Conservation (phyloP, 106 monocot species). For the Dendrobium catenatum region DNA sequence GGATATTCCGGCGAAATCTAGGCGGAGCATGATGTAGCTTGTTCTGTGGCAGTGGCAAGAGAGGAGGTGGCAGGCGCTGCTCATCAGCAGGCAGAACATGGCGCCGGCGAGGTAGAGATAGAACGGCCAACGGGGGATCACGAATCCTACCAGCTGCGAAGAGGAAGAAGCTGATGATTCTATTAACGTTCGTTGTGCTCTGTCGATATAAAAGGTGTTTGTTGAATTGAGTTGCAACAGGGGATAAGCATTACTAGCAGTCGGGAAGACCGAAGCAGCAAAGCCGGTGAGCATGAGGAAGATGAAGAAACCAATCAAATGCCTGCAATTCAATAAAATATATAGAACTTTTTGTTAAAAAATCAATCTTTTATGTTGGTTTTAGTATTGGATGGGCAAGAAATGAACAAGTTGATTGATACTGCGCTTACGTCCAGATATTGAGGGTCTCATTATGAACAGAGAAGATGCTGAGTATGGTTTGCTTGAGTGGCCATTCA, state of each 20-base stretch:
- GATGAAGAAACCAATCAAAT: constrained; percentile 24
- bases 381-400: too few relatives aligned
- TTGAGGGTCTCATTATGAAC: constrained; percentile 55
- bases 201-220: background rate
- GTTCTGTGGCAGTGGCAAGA: constrained; percentile 12
- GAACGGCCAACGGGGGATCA: constrained; percentile 37
- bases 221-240: background rate
- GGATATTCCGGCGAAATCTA: constrained; percentile 62
- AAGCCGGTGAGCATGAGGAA: constrained; percentile 9
- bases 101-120: constrained; percentile 40
- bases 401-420: too few relatives aligned
- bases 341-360: background rate
- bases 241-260: background rate
- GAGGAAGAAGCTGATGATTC: background rate
- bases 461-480: constrained; percentile 52
- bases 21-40: constrained; percentile 38
- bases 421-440: constrained; percentile 38
- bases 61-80: constrained; percentile 63
- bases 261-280: background rate
- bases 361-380: background rate
- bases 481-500: constrained; percentile 47
- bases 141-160: background rate
- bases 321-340: constrained; percentile 5
- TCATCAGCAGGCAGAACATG: constrained; percentile 58
- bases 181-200: background rate